phyloP scores from a whole-genome alignment of 305 asterid genomes.

The Fraxinus albicans region DNA sequence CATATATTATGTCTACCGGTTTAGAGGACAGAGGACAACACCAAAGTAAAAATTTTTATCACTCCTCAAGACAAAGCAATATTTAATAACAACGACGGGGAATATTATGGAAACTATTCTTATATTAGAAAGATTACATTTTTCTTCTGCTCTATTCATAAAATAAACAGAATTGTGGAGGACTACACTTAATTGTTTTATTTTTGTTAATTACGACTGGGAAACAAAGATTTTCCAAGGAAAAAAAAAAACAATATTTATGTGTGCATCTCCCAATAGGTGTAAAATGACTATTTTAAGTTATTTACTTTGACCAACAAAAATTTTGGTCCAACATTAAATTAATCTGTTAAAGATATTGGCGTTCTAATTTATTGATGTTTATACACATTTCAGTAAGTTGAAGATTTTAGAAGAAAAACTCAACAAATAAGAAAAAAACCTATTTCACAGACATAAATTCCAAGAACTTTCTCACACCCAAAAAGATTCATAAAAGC shows the following conservation, averaged over 20 bases:
- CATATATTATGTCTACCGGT: background rate
- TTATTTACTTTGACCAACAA: conserved; percentile 15
- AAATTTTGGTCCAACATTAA: conserved; percentile 20
- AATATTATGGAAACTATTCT: background rate
- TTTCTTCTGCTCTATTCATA: background rate
- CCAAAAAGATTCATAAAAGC: background rate
- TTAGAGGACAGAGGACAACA: background rate
- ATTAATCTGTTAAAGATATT: background rate
- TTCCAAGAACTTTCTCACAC: conserved; percentile 6
- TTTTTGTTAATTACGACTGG: background rate
- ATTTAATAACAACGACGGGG: background rate
- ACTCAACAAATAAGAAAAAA: conserved; percentile 12
- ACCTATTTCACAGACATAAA: conserved; percentile 6
- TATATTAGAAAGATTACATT: background rate
- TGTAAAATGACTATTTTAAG: conserved; percentile 13
- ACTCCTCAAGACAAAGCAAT: background rate
- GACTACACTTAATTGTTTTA: background rate
- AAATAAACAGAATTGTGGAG: background rate
- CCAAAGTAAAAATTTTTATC: background rate
- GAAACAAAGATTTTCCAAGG: background rate
- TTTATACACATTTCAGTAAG: background rate
- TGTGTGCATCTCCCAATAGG: background rate
- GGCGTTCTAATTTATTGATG: conserved; percentile 9
- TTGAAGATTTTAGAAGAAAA: conserved; percentile 10
- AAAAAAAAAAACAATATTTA: background rate